Base-by-base conservation (phyloP, 768 basidiomycete species). In the Pluteus cervinus region DNA sequence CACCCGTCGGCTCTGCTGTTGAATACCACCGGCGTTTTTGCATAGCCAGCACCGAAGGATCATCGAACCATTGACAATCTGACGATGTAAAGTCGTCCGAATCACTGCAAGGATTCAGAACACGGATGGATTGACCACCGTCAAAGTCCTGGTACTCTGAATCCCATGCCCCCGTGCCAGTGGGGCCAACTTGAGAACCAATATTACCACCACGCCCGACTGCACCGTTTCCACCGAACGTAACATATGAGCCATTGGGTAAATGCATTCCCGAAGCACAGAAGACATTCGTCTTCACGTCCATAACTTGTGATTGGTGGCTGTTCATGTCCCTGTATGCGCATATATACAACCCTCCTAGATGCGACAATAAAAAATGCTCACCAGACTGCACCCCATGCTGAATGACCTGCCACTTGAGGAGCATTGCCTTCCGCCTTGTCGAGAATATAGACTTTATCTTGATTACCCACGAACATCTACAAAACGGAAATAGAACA, bases 241-340 rank as follows among this genome's bases (percentile, higher is more conserved):
- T 76, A 7, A 66, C 73, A 41, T 65, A 88, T 1, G 83, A 85
- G 24, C 83, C 83, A 43, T 87, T 87, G 7, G 86, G 86, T 1
- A 87, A 63, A 52, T 87, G 84, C 75, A 81, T 76, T 33, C 86
- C 87, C 2, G 81, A 87, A 14, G 87, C 76, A 48, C 87, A 90
- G 64, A 90, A 90, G 4, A 73, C 61, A 51, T 89, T 90, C 17
- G 82, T 82, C 24, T 50, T 46, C 9, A 89, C 67, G 34, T 86
- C 83, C 80, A 92, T 86, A 0, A 77, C 55, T 15, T 66, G 68
- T 15, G 75, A 72, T 20, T 68, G 58, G 43, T 76, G 76, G 0
- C 79, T 68, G 6, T 64, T 59, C 30, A 84, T 65, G 55, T 90
- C 82, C 76, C 77, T 79, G 47, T 11, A 28, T 5, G 7, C 1